phyloP scores from a whole-genome alignment of 208 protist genomes.

The Leptomonas pyrrhocoris region DNA sequence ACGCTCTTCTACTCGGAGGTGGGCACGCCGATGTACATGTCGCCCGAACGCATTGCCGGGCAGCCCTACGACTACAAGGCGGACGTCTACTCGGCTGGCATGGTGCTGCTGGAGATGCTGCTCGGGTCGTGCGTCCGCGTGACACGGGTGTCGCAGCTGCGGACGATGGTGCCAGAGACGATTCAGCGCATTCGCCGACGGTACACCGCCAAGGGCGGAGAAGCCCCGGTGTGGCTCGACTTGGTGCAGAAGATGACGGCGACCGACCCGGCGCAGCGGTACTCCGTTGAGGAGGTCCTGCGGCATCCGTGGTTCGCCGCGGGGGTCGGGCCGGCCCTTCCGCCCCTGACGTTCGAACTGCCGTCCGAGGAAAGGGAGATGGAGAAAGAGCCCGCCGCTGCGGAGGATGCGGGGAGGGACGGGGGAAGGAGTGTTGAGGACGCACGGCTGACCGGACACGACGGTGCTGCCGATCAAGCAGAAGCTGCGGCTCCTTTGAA shows the following conservation, averaged over 20 bases:
- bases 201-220: conserved; percentile 14
- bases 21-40: conserved; percentile 75
- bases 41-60: conserved; percentile 64
- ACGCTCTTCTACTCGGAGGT: conserved; percentile 62
- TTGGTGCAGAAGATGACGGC: conserved; percentile 69
- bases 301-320: conserved; percentile 62
- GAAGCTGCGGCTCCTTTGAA: neutral
- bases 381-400: neutral
- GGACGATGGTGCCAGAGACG: conserved; percentile 32
- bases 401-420: neutral
- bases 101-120: conserved; percentile 85
- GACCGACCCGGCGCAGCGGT: conserved; percentile 51
- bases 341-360: conserved; percentile 28
- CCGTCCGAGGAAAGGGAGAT: neutral
- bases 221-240: conserved; percentile 43
- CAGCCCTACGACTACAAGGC: conserved; percentile 72
- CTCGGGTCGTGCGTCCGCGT: conserved; percentile 50
- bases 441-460: neutral
- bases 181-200: conserved; percentile 29
- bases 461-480: neutral
- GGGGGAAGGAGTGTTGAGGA: neutral
- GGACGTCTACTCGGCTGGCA: conserved; percentile 78
- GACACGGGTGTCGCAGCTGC: conserved; percentile 38
- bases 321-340: conserved; percentile 16
- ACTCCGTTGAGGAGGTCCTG: conserved; percentile 63